Percentiles rank a stretch among this genome's conserved stretches.
Evolutionary conservation across 495 filamentous ascomycete genomes (phyloP).

Genomic region (Aspergillus kassunensis): DNA sequence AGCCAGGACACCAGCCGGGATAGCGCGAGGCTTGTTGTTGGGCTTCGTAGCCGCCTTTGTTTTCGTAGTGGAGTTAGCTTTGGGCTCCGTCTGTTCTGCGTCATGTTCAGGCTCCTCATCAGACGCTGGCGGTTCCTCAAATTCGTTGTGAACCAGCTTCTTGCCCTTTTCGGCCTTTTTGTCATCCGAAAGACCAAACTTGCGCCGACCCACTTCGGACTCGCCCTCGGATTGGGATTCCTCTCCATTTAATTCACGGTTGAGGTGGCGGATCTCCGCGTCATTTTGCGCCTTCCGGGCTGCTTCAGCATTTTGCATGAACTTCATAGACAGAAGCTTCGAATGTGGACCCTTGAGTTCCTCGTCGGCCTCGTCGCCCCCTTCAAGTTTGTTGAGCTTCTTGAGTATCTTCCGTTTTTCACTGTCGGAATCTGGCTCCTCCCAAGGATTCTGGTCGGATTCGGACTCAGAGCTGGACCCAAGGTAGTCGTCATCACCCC

Average conservation of each 20-base stretch:
- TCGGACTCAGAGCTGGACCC: constrained; percentile 47
- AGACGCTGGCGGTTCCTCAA: constrained; percentile 55
- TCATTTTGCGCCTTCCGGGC: constrained; percentile 74
- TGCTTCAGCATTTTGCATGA: constrained; percentile 88
- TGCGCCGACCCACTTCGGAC: constrained; percentile 58
- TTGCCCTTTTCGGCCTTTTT: constrained; percentile 19
- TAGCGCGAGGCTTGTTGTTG: constrained; percentile 18
- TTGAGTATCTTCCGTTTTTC: constrained; percentile 49
- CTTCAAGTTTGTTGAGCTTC: constrained; percentile 57
- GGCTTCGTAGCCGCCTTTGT: constrained; percentile 16
- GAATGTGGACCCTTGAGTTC: constrained; percentile 41
- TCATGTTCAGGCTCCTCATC: constrained; percentile 39
- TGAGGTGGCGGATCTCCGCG: constrained; percentile 68
- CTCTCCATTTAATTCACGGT: constrained; percentile 63
- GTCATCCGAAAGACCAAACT: constrained; percentile 51
- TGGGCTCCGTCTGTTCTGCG: constrained; percentile 26
- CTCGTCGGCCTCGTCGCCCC: constrained; percentile 32
- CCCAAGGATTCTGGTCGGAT: constrained; percentile 52
- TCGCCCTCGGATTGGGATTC: constrained; percentile 55
- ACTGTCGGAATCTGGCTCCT: constrained; percentile 52
- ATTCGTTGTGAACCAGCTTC: constrained; percentile 43
- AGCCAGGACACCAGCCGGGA: constrained; percentile 14
- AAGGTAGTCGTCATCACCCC: constrained; percentile 46
- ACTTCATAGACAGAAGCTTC: constrained; percentile 71
- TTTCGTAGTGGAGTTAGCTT: constrained; percentile 18